Evolutionary conservation across 805 yeast genomes (phyloP).

Genomic region (Sugiyamaella valdiviana): DNA sequence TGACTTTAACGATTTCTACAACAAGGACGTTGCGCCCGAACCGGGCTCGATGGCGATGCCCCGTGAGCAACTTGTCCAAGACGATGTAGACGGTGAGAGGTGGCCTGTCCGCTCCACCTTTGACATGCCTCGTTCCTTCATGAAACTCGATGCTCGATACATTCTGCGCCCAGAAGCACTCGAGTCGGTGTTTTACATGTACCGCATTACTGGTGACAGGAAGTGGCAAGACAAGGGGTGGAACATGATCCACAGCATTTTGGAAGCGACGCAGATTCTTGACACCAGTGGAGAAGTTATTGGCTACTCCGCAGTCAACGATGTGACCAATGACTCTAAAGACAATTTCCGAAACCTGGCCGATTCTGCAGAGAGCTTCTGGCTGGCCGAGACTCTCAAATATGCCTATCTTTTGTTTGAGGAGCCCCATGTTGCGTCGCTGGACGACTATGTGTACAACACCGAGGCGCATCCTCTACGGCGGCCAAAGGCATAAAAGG

Average conservation of each 20-base stretch:
- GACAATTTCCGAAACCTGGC: slow-evolving; percentile 64
- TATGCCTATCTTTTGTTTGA: slow-evolving; percentile 71
- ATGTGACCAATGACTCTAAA: slow-evolving; percentile 39
- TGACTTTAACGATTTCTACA: slow-evolving; percentile 9
- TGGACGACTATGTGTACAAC: slow-evolving; percentile 52
- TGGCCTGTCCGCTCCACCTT: slow-evolving; percentile 22
- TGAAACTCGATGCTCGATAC: slow-evolving; percentile 32
- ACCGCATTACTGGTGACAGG: slow-evolving; percentile 53
- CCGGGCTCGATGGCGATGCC: slow-evolving; percentile 6
- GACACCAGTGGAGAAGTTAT: slow-evolving; percentile 31
- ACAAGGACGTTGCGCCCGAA: background rate
- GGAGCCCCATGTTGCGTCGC: slow-evolving; percentile 36
- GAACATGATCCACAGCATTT: slow-evolving; percentile 39
- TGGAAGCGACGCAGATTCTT: slow-evolving; percentile 20
- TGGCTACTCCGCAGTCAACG: slow-evolving; percentile 36
- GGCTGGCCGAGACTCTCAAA: slow-evolving; percentile 91
- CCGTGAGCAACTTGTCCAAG: background rate
- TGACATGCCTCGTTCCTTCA: slow-evolving; percentile 21
- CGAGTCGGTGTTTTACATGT: slow-evolving; percentile 54
- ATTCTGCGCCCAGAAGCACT: slow-evolving; percentile 56
- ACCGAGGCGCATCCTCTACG: slow-evolving; percentile 57
- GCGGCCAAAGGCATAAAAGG: background rate
- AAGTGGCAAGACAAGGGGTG: slow-evolving; percentile 53
- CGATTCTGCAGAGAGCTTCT: slow-evolving; percentile 50
- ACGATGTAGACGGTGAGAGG: slow-evolving; percentile 19